Evolutionary conservation across 2,329 filamentous ascomycete species (phyloP).

Genomic region (Aspergillus sp.): DNA sequence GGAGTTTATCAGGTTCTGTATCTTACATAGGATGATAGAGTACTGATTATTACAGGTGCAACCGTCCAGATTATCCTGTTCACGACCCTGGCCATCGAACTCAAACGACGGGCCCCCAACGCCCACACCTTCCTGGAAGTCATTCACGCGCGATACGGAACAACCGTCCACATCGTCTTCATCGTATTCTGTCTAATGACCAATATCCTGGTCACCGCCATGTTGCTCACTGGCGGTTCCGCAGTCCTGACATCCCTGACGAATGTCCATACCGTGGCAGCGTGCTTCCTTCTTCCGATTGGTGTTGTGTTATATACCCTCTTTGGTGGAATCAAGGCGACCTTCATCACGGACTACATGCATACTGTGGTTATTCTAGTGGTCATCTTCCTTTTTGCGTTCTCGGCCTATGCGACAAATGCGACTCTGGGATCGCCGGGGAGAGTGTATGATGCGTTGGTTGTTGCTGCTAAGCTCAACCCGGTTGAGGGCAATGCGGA

Average conservation of each 20-base stretch:
- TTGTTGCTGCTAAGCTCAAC: constrained; percentile 59
- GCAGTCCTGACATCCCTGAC: constrained; percentile 66
- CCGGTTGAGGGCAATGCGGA: constrained; percentile 73
- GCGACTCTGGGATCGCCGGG: constrained; percentile 65
- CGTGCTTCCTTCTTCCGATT: constrained; percentile 74
- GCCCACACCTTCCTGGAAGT: constrained; percentile 76
- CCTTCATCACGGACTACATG: constrained; percentile 77
- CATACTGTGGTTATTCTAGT: constrained; percentile 70
- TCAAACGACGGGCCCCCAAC: constrained; percentile 81
- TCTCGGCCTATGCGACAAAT: constrained; percentile 72
- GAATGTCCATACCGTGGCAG: constrained; percentile 69
- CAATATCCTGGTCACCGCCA: constrained; percentile 79
- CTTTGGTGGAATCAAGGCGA: constrained; percentile 73
- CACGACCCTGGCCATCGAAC: constrained; percentile 80
- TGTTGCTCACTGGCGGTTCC: constrained; percentile 78
- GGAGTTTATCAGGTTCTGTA: constrained; percentile 12
- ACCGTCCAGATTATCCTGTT: constrained; percentile 85
- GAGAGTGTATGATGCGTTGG: constrained; percentile 70
- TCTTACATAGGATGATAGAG: constrained; percentile 10
- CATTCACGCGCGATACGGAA: constrained; percentile 72
- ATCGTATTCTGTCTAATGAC: constrained; percentile 77
- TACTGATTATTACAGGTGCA: constrained; percentile 45
- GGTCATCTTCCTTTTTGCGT: constrained; percentile 78
- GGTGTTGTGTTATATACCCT: constrained; percentile 76
- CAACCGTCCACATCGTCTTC: constrained; percentile 66